Conservation (phyloP, 192 early-diverging fungal genomes). For the Physocladia obscura region DNA sequence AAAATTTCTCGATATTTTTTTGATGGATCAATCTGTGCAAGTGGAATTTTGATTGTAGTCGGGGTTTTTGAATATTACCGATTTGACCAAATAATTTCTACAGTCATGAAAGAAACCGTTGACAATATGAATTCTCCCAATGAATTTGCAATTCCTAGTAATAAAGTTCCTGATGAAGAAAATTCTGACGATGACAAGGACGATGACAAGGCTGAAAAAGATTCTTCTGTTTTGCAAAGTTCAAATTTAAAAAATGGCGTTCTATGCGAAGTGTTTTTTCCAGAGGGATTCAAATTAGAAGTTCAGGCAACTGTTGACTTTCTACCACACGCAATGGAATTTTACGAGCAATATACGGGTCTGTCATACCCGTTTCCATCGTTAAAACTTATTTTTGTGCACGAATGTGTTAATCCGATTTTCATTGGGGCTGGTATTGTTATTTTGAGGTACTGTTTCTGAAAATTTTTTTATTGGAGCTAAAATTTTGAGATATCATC, state of each 20-base stretch:
- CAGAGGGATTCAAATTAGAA: slow-evolving; percentile 61
- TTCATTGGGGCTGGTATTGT: slow-evolving; percentile 77
- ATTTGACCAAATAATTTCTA: not conserved
- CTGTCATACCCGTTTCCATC: slow-evolving; percentile 77
- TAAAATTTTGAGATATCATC: not conserved
- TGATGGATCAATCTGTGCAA: slow-evolving; percentile 30
- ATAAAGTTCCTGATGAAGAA: slow-evolving; percentile 12
- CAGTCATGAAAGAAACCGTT: too few relatives aligned
- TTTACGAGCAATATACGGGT: slow-evolving; percentile 83
- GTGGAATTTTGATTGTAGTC: slow-evolving; percentile 41
- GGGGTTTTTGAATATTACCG: slow-evolving; percentile 38
- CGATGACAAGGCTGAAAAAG: slow-evolving; percentile 20
- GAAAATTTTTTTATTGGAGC: not conserved
- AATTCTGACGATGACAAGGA: slow-evolving; percentile 20
- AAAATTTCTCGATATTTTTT: slow-evolving; percentile 35
- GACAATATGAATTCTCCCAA: too few relatives aligned
- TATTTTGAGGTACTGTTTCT: slow-evolving; percentile 57
- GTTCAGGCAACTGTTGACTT: slow-evolving; percentile 66
- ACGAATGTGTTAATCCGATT: slow-evolving; percentile 66
- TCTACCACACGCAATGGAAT: slow-evolving; percentile 71
- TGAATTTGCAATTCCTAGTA: not conserved
- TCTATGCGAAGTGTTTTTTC: slow-evolving; percentile 68
- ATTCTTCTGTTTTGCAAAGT: not conserved
- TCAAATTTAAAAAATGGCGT: not conserved
- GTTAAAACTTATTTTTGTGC: slow-evolving; percentile 86